Percentiles rank a stretch among this genome's conserved stretches.
Conservation (phyloP, 2,329 filamentous ascomycete genomes). For the Fusarium sp. region DNA sequence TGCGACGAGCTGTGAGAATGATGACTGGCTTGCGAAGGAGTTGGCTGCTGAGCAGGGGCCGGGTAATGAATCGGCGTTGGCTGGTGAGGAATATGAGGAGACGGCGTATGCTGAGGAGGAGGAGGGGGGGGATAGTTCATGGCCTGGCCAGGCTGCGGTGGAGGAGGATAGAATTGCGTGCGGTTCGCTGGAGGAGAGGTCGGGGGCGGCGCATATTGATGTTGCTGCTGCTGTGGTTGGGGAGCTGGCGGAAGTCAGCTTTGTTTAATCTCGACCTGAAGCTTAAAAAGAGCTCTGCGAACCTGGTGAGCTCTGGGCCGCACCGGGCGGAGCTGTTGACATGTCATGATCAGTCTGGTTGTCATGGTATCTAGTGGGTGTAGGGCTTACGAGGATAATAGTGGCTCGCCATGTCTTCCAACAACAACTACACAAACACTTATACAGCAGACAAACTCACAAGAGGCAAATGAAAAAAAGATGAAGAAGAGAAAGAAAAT, state of each 20-base stretch:
- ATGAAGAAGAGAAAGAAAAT: constrained; percentile 8
- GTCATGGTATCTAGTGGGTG: constrained; percentile 21
- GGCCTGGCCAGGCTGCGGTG: constrained; percentile 48
- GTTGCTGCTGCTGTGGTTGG: constrained; percentile 43
- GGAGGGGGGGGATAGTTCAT: constrained; percentile 43
- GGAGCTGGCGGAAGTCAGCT: constrained; percentile 35
- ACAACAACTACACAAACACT: neutral
- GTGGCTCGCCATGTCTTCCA: constrained; percentile 51
- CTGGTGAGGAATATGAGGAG: constrained; percentile 37
- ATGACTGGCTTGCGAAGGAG: constrained; percentile 37
- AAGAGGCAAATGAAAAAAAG: neutral
- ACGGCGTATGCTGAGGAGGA: constrained; percentile 42
- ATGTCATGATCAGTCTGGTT: constrained; percentile 35
- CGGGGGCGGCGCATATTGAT: constrained; percentile 58
- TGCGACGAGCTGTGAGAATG: constrained; percentile 35
- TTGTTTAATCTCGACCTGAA: neutral
- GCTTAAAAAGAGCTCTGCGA: constrained; percentile 18
- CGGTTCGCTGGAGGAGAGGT: constrained; percentile 58
- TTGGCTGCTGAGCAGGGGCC: constrained; percentile 38
- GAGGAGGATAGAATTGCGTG: constrained; percentile 57
- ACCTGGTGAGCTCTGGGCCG: constrained; percentile 45
- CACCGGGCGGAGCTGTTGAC: constrained; percentile 54
- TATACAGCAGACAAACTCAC: neutral
- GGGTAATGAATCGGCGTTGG: constrained; percentile 32
- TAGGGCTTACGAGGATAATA: constrained; percentile 59